Percentiles rank a stretch among this genome's conserved stretches.
phyloP scores from a whole-genome alignment of 192 early-diverging fungal genomes.

The Piromyces sp. region DNA sequence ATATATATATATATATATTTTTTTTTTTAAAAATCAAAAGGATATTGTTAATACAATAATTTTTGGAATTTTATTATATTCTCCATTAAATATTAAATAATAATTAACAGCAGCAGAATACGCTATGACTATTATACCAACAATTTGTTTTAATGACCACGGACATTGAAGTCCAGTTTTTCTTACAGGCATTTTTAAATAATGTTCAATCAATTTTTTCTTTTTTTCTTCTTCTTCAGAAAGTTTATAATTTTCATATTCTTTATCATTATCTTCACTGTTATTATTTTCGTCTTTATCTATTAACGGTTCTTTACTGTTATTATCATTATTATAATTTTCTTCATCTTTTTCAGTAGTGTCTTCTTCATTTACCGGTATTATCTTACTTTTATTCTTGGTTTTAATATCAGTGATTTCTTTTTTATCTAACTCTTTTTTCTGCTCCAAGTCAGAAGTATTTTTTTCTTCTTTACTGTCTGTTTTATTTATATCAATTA shows the following conservation, averaged over 20 bases:
- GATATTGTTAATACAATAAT: neutral
- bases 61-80: neutral
- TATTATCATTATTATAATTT: neutral
- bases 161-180: neutral
- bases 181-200: neutral
- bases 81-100: neutral
- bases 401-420: too few relatives aligned
- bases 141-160: neutral
- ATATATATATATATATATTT: too few relatives aligned
- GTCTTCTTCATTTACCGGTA: neutral
- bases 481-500: neutral
- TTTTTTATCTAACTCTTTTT: too few relatives aligned
- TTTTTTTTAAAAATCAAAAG: neutral
- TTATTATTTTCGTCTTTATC: neutral
- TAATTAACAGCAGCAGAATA: neutral
- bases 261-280: neutral
- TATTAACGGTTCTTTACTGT: neutral
- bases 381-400: too few relatives aligned
- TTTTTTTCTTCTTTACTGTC: neutral
- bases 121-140: neutral
- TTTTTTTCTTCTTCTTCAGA: neutral
- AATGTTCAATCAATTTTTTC: neutral
- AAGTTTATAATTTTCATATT: neutral
- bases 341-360: neutral
- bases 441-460: too few relatives aligned